A percentile compares a stretch with the other conserved stretches of the same genome.
These are phyloP conservation scores for Lantana camara DNA, from an alignment of 257 asterid species.

Conservation along the genomic window DNA sequence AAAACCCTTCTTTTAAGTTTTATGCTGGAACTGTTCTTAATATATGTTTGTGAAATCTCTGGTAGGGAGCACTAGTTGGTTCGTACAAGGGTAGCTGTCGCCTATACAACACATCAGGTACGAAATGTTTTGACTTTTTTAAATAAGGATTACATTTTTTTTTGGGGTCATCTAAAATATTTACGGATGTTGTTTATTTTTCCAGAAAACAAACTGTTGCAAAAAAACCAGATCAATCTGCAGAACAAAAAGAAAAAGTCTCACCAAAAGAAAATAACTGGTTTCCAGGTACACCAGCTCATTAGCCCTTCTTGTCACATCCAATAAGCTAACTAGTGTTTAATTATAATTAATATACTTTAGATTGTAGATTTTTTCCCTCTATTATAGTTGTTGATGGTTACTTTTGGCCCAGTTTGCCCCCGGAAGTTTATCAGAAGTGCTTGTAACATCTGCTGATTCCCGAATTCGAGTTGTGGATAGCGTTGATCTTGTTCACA, in stretches of 20 bases:
- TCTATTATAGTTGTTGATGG: conserved; percentile 26
- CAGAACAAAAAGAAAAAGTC: conserved; percentile 93
- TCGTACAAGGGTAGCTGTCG: conserved; percentile 97
- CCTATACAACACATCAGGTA: conserved; percentile 81
- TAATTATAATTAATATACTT: no score
- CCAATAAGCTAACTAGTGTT: background rate
- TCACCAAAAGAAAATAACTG: conserved; percentile 95
- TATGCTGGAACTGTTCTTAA: conserved; percentile 24
- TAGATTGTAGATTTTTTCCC: background rate
- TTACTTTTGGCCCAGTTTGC: conserved; percentile 64
- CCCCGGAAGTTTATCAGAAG: conserved; percentile 95
- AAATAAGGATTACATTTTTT: conserved; percentile 18
- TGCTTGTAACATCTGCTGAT: conserved; percentile 93
- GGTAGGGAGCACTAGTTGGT: conserved; percentile 93
- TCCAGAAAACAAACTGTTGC: conserved; percentile 83
- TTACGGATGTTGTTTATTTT: conserved; percentile 21
- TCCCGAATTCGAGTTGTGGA: conserved; percentile 87
- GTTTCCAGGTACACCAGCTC: conserved; percentile 75
- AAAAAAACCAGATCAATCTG: conserved; percentile 73
- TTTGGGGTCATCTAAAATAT: conserved; percentile 21
- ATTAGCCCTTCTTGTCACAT: conserved; percentile 13
- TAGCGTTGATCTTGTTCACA: conserved; percentile 88
- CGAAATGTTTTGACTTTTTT: conserved; percentile 18
- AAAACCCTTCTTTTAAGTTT: conserved; percentile 2
- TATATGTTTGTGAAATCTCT: conserved; percentile 30